Evolutionary conservation across 139 green algal species (phyloP).

Genomic region (Medakamo hakoo): DNA sequence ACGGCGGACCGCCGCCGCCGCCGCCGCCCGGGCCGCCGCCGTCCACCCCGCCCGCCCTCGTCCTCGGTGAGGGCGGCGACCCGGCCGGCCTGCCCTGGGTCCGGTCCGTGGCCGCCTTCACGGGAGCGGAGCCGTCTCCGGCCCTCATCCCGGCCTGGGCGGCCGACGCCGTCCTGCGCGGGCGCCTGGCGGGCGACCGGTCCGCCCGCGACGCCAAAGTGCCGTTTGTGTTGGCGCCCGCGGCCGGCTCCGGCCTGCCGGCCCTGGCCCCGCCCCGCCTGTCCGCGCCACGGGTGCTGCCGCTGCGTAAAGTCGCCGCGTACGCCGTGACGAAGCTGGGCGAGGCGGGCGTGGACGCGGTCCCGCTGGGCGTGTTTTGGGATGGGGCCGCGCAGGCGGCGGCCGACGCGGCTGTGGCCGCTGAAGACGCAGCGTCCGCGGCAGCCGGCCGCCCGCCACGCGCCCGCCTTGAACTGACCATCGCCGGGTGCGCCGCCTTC

Average conservation of each 20-base stretch:
- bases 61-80: no score
- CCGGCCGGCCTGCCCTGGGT: no score
- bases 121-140: no score
- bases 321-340: background rate
- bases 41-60: no score
- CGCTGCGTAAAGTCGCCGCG: background rate
- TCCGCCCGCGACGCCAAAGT: background rate
- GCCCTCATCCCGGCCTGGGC: background rate
- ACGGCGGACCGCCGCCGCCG: no score
- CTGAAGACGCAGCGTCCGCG: no score
- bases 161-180: no score
- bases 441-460: background rate
- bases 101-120: no score
- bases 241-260: background rate
- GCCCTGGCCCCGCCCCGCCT: background rate
- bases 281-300: background rate
- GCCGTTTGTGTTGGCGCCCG: background rate
- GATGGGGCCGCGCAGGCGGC: background rate
- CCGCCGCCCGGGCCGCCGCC: no score
- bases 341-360: background rate
- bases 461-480: background rate
- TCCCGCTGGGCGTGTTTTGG: background rate
- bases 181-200: no score
- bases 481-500: background rate
- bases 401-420: background rate